phyloP scores from a whole-genome alignment of 257 asterid species.

The Primulina tabacum region DNA sequence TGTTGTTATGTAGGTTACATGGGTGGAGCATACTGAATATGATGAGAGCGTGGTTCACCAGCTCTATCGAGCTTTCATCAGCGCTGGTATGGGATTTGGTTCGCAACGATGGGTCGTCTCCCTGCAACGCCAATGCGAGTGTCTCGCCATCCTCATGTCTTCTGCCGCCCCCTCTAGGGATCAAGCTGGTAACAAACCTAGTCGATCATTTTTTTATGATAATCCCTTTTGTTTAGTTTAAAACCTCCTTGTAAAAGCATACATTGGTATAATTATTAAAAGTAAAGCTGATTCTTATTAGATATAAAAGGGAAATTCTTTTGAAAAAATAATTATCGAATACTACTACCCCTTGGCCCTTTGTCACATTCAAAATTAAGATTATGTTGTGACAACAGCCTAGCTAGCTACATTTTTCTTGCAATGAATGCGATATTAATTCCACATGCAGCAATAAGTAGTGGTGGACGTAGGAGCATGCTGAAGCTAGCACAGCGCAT shows the following conservation, averaged over 20 bases:
- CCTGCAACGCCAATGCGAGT: constrained; percentile 61
- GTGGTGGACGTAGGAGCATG: constrained; percentile 58
- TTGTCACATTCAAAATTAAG: too few species aligned
- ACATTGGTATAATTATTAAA: too few species aligned
- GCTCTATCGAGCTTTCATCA: constrained; percentile 42
- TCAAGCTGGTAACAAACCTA: constrained; percentile 22
- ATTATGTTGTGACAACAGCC: too few species aligned
- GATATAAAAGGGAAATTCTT: too few species aligned
- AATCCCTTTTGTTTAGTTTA: too few species aligned
- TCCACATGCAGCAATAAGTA: constrained; percentile 41
- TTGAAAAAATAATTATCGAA: too few species aligned
- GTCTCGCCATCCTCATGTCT: constrained; percentile 66
- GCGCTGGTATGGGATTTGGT: constrained; percentile 64
- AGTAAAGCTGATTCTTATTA: too few species aligned
- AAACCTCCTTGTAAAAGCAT: too few species aligned
- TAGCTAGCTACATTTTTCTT: too few species aligned
- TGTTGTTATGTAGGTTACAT: constrained; percentile 41
- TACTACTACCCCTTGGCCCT: too few species aligned
- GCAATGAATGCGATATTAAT: not conserved
- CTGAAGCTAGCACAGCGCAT: constrained; percentile 63
- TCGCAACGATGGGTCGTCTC: constrained; percentile 60
- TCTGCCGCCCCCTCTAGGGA: constrained; percentile 40
- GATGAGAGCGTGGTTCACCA: constrained; percentile 51
- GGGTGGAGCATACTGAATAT: constrained; percentile 63
- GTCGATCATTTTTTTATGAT: too few species aligned